phyloP scores from a whole-genome alignment of 495 filamentous ascomycete species.

The Echria macrotheca region DNA sequence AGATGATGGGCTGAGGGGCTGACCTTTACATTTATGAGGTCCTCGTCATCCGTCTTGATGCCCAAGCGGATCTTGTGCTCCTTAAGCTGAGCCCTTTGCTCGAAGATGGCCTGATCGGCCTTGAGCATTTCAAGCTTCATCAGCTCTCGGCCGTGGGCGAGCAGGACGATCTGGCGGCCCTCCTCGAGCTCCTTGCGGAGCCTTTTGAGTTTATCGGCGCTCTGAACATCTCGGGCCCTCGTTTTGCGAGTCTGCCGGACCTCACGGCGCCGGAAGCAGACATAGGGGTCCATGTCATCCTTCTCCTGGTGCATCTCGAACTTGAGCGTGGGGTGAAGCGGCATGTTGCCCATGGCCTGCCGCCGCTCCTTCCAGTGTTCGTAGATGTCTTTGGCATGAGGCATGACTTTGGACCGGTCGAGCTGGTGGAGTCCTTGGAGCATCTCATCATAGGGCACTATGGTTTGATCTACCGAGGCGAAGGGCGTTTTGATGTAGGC shows the following conservation, averaged over 20 bases:
- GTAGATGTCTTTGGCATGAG: constrained; percentile 81
- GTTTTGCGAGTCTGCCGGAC: constrained; percentile 93
- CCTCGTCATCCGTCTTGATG: constrained; percentile 90
- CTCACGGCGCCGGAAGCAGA: constrained; percentile 95
- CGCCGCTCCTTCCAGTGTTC: constrained; percentile 81
- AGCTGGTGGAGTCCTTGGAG: constrained; percentile 68
- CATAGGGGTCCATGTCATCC: constrained; percentile 93
- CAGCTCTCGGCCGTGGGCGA: constrained; percentile 72
- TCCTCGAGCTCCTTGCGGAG: constrained; percentile 89
- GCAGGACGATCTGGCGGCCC: constrained; percentile 69
- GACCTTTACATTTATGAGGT: constrained; percentile 91
- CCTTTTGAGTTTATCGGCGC: constrained; percentile 87
- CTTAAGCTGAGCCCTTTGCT: constrained; percentile 72
- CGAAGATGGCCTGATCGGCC: constrained; percentile 69
- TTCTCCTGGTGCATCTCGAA: constrained; percentile 89
- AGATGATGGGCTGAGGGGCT: constrained; percentile 21
- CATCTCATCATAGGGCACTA: constrained; percentile 76
- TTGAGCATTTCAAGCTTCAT: constrained; percentile 70
- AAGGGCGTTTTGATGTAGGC: constrained; percentile 75
- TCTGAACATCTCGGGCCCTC: constrained; percentile 85
- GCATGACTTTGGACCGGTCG: constrained; percentile 56
- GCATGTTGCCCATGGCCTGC: constrained; percentile 55
- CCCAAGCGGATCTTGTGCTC: constrained; percentile 80
- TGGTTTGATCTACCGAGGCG: constrained; percentile 80
- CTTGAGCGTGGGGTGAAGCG: constrained; percentile 74